Percentiles rank a stretch among this genome's conserved stretches.
Conservation (phyloP, 2,329 filamentous ascomycete genomes). For the Cytospora piceicola region DNA sequence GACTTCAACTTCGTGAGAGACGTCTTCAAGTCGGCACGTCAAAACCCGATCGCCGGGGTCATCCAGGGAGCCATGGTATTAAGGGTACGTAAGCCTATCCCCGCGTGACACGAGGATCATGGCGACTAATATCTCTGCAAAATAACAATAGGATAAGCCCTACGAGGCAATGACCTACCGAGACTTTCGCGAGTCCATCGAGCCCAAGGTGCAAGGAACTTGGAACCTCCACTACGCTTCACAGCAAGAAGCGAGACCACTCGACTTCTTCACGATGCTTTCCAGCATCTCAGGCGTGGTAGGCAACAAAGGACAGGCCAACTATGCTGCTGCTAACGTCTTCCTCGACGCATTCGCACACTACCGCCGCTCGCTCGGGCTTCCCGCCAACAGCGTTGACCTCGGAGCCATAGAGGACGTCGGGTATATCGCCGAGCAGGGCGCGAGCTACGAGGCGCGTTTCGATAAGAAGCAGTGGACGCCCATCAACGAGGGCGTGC, state of each 20-base stretch:
- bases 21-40: too few species aligned
- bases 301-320: constrained; percentile 35
- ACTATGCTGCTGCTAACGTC: constrained; percentile 43
- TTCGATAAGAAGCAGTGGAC: constrained; percentile 34
- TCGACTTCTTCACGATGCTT: constrained; percentile 46
- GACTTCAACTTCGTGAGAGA: neutral
- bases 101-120: too few species aligned
- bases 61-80: constrained; percentile 19
- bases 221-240: constrained; percentile 43
- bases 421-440: constrained; percentile 27
- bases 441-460: constrained; percentile 12
- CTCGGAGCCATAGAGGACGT: constrained; percentile 40
- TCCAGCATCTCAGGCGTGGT: too few species aligned
- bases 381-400: constrained; percentile 42
- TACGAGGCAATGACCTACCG: constrained; percentile 39
- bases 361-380: constrained; percentile 38
- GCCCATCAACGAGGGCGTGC: constrained; percentile 37
- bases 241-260: constrained; percentile 20
- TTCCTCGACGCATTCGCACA: constrained; percentile 42
- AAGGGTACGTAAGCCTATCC: neutral
- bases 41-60: neutral
- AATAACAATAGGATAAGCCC: constrained; percentile 31
- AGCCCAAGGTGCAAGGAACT: constrained; percentile 44
- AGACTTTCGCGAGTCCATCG: constrained; percentile 38
- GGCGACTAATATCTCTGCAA: too few species aligned